Base-by-base conservation (phyloP, 2,329 filamentous ascomycete genomes). In the Penicillium sp. region DNA sequence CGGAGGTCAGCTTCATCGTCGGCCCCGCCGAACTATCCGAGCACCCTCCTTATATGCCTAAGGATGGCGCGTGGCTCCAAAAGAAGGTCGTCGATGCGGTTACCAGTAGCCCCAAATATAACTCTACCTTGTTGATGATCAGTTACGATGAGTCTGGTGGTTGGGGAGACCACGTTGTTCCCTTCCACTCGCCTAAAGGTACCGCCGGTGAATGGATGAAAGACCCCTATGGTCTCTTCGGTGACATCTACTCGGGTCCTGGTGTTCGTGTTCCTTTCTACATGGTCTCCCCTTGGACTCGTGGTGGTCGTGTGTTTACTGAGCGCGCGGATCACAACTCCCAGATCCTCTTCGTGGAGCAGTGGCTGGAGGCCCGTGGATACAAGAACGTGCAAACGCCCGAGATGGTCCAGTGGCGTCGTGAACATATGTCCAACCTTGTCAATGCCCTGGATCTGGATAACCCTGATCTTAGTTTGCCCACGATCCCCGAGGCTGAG, bases 211-310 rank as follows among this genome's bases (percentile, higher is more conserved):
- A 83, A 59, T 83, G 80, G 80, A 69, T 79, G 41, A 65, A 81
- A 46, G 78, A 78, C 50, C 74, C 74, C 0, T 71, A 74, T 49
- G 70, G 68, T 7, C 31, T 66, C 1, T 74, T 74, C 47, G 74
- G 75, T n/a, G 59, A 77, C 18, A 68, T 75, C 18, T 76, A 71
- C 51, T 70, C 70, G 12, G 76, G 76, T 4, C 76, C 76, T 34
- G 71, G 69, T 62, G 16, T 80, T 61, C 78, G 81, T 7, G 69
- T 82, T 2, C 80, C 80, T 0, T 79, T 82, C 54, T 79, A 79
- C 57, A 81, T 83, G 64, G 72, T 83, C 49, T 82, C 80, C 0
- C 80, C 80, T 0, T 83, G 78, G 74, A 83, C 80, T 0, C 77
- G 80, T 13, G 77, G 78, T 10, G 77, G 76, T 8, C 74, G 79